A percentile compares a stretch with the other conserved stretches of the same genome.
These are phyloP conservation scores for Coleophoma crateriformis DNA, from an alignment of 2,329 filamentous ascomycete species.

Conservation along the genomic window DNA sequence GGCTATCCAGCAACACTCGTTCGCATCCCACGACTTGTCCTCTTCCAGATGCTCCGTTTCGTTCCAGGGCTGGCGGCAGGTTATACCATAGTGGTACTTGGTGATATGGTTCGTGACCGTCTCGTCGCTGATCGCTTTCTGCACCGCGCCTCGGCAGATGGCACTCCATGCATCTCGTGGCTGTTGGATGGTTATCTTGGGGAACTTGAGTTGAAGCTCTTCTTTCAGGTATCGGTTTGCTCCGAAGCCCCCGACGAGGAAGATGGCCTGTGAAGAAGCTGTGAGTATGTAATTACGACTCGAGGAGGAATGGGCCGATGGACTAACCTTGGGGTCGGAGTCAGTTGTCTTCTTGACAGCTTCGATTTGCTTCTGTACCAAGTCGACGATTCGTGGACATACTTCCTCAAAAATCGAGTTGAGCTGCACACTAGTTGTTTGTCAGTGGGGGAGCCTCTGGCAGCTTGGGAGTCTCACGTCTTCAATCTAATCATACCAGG, in stretches of 20 bases:
- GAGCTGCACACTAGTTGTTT: neutral
- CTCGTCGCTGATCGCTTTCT: neutral
- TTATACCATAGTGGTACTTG: neutral
- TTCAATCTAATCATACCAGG: neutral
- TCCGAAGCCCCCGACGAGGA: neutral
- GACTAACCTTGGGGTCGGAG: neutral
- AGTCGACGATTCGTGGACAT: neutral
- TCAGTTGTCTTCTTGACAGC: neutral
- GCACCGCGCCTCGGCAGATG: neutral
- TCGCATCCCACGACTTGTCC: neutral
- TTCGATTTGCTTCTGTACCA: neutral
- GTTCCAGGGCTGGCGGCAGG: neutral
- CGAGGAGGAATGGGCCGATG: neutral
- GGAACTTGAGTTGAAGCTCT: neutral
- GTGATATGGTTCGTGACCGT: neutral
- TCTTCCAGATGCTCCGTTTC: neutral
- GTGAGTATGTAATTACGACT: no score
- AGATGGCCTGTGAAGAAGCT: neutral
- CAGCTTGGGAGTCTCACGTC: neutral
- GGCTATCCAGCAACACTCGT: neutral
- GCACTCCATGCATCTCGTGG: neutral
- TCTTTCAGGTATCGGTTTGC: neutral
- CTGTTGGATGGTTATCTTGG: neutral
- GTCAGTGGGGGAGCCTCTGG: neutral
- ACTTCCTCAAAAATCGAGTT: neutral